Evolutionary conservation across 495 filamentous ascomycete genomes (phyloP).

Genomic region (Hypomontagnella submonticulosa): DNA sequence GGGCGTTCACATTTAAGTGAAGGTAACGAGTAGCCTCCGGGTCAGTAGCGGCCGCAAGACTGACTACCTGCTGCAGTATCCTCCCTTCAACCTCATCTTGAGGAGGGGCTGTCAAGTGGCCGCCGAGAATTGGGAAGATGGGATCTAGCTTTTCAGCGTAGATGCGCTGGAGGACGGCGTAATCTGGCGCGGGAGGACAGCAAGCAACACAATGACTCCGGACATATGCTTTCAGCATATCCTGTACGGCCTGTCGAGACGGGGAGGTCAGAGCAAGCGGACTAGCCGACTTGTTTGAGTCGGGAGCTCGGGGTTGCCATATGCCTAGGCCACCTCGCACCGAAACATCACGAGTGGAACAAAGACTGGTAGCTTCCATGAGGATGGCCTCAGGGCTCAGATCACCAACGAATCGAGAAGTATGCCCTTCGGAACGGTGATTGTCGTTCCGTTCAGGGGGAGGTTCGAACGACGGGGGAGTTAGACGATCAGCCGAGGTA

Average conservation of each 20-base stretch:
- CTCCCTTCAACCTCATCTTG: conserved; percentile 46
- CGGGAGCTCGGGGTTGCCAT: conserved; percentile 46
- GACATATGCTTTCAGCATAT: conserved; percentile 50
- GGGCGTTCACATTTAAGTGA: conserved; percentile 40
- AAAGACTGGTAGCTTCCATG: conserved; percentile 55
- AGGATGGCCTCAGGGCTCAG: conserved; percentile 65
- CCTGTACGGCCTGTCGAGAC: conserved; percentile 44
- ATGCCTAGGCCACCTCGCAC: conserved; percentile 52
- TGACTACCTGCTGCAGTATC: conserved; percentile 58
- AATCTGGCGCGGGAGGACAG: conserved; percentile 47
- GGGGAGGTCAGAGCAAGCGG: conserved; percentile 36
- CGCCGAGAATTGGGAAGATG: conserved; percentile 61
- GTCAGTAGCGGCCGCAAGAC: conserved; percentile 62
- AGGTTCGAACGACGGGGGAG: conserved; percentile 17
- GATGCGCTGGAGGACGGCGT: conserved; percentile 51
- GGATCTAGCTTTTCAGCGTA: conserved; percentile 61
- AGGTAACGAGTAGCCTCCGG: conserved; percentile 52
- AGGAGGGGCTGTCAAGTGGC: conserved; percentile 5
- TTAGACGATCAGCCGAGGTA: conserved; percentile 8
- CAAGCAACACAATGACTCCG: conserved; percentile 51
- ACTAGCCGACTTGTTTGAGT: conserved; percentile 17
- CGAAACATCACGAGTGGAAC: conserved; percentile 50
- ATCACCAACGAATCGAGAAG: conserved; percentile 62
- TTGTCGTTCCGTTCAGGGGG: conserved; percentile 16
- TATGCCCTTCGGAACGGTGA: conserved; percentile 25